Percentiles rank a stretch among this genome's conserved stretches.
Evolutionary conservation across 257 asterid genomes (phyloP).

Genomic region (Rubia yunnanensis): DNA sequence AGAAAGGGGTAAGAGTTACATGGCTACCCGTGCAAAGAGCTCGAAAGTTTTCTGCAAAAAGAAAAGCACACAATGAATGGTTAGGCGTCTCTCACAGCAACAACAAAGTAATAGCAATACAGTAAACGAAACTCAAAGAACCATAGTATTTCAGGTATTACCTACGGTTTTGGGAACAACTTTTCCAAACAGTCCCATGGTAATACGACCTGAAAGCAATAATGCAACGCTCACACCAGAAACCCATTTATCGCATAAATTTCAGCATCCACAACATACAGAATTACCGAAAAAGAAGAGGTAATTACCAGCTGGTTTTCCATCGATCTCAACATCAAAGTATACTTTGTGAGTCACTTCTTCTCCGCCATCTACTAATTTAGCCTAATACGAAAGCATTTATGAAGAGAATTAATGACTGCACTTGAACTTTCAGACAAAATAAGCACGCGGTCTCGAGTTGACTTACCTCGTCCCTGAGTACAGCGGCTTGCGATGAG

Average conservation of each 20-base stretch:
- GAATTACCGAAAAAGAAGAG: neutral
- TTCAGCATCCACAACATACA: neutral
- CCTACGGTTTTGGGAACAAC: slow-evolving; percentile 83
- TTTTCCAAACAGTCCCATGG: slow-evolving; percentile 80
- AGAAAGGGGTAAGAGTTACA: slow-evolving; percentile 42
- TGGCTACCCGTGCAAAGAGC: slow-evolving; percentile 97
- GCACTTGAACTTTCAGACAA: neutral
- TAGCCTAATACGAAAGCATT: slow-evolving; percentile 27
- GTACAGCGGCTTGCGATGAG: slow-evolving; percentile 26
- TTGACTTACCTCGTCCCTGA: slow-evolving; percentile 27
- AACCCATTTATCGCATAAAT: neutral
- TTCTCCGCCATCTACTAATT: slow-evolving; percentile 31
- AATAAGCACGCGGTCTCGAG: neutral
- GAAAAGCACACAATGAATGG: neutral
- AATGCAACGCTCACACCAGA: neutral
- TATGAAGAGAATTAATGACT: neutral
- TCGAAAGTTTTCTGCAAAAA: slow-evolving; percentile 81
- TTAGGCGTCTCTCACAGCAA: neutral
- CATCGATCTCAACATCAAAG: slow-evolving; percentile 71
- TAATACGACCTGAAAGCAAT: slow-evolving; percentile 56
- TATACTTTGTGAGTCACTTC: slow-evolving; percentile 64
- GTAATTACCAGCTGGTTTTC: slow-evolving; percentile 45
- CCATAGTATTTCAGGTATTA: slow-evolving; percentile 17
- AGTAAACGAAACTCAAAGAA: neutral
- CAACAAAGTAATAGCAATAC: slow-evolving; percentile 1